Conservation (phyloP, 805 yeast species). For the Wickerhamomyces strasburgensis region DNA sequence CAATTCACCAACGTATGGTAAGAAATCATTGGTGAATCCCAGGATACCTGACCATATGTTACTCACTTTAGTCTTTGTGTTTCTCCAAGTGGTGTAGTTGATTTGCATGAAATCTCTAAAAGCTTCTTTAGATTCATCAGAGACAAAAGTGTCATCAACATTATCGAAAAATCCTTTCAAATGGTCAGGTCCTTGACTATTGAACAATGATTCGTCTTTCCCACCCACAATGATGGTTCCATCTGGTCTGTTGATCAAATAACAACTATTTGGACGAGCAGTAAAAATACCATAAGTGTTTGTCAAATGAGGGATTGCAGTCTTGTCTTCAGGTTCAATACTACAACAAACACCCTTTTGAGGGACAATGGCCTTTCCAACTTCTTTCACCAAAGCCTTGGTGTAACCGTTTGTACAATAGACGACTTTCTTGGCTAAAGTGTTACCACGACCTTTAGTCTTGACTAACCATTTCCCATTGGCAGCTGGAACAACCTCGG, state of each 20-base stretch:
- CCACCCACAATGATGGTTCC: conserved; percentile 36
- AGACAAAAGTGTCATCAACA: conserved; percentile 32
- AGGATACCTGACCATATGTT: conserved; percentile 43
- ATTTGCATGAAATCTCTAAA: conserved; percentile 29
- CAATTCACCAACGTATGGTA: conserved; percentile 41
- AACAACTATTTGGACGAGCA: conserved; percentile 26
- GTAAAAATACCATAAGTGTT: conserved; percentile 31
- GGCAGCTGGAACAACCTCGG: conserved; percentile 18
- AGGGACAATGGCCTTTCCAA: conserved; percentile 29
- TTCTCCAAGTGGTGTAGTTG: conserved; percentile 31
- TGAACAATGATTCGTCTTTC: conserved; percentile 12
- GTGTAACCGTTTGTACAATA: conserved; percentile 28
- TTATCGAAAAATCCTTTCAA: conserved; percentile 24
- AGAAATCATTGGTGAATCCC: conserved; percentile 37
- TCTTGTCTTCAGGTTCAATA: conserved; percentile 23
- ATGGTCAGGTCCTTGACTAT: conserved; percentile 7
- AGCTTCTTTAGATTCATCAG: conserved; percentile 20
- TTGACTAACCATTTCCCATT: conserved; percentile 30
- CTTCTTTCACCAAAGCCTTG: conserved; percentile 30
- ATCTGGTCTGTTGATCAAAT: conserved; percentile 35
- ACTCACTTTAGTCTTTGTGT: conserved; percentile 21
- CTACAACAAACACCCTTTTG: conserved; percentile 31
- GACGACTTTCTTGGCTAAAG: conserved; percentile 30
- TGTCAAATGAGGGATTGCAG: conserved; percentile 30
- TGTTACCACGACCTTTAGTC: conserved; percentile 28